A percentile compares a stretch with the other conserved stretches of the same genome.
phyloP scores from a whole-genome alignment of 805 yeast genomes.

The Scheffersomyces spartinae region DNA sequence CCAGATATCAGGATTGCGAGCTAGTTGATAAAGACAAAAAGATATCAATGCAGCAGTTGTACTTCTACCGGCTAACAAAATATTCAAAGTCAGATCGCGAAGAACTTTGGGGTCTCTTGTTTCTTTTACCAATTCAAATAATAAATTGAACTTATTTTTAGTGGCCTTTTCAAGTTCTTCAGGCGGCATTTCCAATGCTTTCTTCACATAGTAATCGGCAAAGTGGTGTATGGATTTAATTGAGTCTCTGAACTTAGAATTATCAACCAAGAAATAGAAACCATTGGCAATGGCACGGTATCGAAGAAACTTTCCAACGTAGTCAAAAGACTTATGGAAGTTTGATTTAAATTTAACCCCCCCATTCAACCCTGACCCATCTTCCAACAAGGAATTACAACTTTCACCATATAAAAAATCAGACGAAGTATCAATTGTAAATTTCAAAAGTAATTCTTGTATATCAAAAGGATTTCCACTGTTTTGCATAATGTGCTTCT shows the following conservation, averaged over 20 bases:
- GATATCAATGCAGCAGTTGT: slow-evolving; percentile 29
- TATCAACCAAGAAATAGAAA: slow-evolving; percentile 8
- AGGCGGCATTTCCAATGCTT: slow-evolving; percentile 14
- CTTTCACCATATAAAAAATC: slow-evolving; percentile 29
- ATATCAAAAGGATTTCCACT: slow-evolving; percentile 21
- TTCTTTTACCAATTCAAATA: slow-evolving; percentile 26
- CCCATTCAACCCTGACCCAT: slow-evolving; percentile 11
- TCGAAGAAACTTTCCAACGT: slow-evolving; percentile 9
- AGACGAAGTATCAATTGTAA: slow-evolving; percentile 30
- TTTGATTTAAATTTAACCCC: too few species aligned
- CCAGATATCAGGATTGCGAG: slow-evolving; percentile 21
- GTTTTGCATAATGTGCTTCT: slow-evolving; percentile 14
- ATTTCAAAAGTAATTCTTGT: slow-evolving; percentile 26
- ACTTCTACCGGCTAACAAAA: slow-evolving; percentile 29
- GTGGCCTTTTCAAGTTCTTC: slow-evolving; percentile 19
- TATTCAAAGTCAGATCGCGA: slow-evolving; percentile 26
- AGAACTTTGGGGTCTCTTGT: slow-evolving; percentile 24
- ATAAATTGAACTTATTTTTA: slow-evolving; percentile 22
- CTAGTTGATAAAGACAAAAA: slow-evolving; percentile 21
- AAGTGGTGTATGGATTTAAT: slow-evolving; percentile 8
- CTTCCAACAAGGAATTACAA: slow-evolving; percentile 15
- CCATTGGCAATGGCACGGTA: slow-evolving; percentile 12
- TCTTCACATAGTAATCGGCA: slow-evolving; percentile 19
- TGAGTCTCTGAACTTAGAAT: slow-evolving; percentile 8
- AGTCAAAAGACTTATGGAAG: too few species aligned